Evolutionary conservation across 345 rosid genomes (phyloP).

Genomic region (Fremontodendron californicum): DNA sequence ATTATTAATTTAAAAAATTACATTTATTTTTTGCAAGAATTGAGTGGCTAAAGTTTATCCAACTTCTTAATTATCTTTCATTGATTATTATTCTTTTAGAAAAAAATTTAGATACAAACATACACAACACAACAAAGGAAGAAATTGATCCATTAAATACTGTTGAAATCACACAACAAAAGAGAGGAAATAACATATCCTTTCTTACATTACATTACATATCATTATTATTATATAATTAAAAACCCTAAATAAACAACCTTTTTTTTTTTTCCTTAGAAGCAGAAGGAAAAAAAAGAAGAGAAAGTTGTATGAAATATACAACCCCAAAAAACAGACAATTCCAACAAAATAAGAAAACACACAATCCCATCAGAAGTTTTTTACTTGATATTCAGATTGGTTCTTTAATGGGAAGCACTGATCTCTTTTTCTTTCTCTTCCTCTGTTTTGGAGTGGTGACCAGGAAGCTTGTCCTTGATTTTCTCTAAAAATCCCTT

Average conservation of each 20-base stretch:
- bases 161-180: too few relatives aligned
- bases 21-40: too few relatives aligned
- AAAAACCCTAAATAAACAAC: neutral
- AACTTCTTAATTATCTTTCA: neutral
- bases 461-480: conserved; percentile 64
- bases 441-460: conserved; percentile 32
- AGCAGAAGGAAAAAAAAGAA: neutral
- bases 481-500: conserved; percentile 54
- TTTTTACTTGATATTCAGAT: neutral
- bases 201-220: neutral
- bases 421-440: neutral
- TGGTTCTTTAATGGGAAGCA: neutral
- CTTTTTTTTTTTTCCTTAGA: neutral
- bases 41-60: neutral
- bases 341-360: conserved; percentile 3
- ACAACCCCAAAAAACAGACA: neutral
- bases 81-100: too few relatives aligned
- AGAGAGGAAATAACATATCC: neutral
- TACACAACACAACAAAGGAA: neutral
- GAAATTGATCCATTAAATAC: too few relatives aligned
- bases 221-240: neutral
- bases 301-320: neutral
- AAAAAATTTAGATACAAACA: neutral
- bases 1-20: too few relatives aligned
- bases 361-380: neutral